Conservation (phyloP, 345 rosid species). For the Brassica nigra region DNA sequence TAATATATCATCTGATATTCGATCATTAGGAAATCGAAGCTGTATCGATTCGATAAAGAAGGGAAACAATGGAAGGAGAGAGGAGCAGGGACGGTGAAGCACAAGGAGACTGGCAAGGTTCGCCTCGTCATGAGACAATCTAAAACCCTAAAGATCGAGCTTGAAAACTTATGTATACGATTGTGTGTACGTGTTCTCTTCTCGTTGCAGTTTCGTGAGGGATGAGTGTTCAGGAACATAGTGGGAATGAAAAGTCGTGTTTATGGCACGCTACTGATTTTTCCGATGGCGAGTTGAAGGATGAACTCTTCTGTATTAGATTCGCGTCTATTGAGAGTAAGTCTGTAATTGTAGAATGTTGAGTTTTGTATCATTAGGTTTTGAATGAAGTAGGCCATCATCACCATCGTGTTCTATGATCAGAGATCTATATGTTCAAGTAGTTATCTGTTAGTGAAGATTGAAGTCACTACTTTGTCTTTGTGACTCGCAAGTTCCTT, state of each 20-base stretch:
- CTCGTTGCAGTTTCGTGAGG: slow-evolving; percentile 46
- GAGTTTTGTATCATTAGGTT: background rate
- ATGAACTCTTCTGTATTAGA: slow-evolving; percentile 78
- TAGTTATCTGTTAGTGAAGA: background rate
- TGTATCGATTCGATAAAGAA: slow-evolving; percentile 83
- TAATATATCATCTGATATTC: background rate
- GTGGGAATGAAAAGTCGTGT: slow-evolving; percentile 74
- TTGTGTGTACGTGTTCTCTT: no score
- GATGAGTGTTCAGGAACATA: slow-evolving; percentile 66
- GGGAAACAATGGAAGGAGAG: slow-evolving; percentile 87
- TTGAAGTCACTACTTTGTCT: background rate
- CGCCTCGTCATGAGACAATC: slow-evolving; percentile 91
- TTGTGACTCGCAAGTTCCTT: background rate
- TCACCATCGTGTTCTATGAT: background rate
- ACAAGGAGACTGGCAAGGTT: slow-evolving; percentile 67
- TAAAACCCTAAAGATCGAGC: slow-evolving; percentile 81
- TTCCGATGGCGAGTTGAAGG: slow-evolving; percentile 74
- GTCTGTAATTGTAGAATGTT: slow-evolving; percentile 17
- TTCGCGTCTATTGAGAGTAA: slow-evolving; percentile 71
- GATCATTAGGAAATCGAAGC: slow-evolving; percentile 67
- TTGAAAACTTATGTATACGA: no score
- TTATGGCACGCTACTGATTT: slow-evolving; percentile 71
- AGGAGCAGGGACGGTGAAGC: slow-evolving; percentile 81
- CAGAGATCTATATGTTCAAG: background rate
- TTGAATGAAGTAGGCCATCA: background rate